Conservation (phyloP, 1,284 basidiomycete species). For the Cryptococcus hybrid region DNA sequence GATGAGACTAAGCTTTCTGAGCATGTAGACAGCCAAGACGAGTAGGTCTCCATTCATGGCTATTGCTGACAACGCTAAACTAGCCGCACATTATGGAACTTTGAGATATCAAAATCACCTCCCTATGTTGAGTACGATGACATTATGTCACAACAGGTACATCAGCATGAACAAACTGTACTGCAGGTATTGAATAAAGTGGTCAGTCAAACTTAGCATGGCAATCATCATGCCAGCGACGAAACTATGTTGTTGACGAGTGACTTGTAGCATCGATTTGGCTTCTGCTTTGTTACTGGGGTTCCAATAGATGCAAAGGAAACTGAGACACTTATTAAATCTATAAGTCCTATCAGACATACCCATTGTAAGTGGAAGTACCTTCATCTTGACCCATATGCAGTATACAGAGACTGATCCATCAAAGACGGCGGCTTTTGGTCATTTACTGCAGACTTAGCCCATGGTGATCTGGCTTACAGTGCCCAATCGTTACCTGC, state of each 20-base stretch:
- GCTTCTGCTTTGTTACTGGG: slow-evolving; percentile 82
- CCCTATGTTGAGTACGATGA: slow-evolving; percentile 74
- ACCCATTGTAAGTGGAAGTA: slow-evolving; percentile 89
- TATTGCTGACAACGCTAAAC: not conserved
- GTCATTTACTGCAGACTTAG: slow-evolving; percentile 92
- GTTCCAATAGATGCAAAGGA: slow-evolving; percentile 79
- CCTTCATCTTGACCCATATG: not conserved
- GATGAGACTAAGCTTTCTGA: slow-evolving; percentile 27
- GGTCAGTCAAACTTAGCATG: slow-evolving; percentile 59
- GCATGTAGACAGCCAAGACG: slow-evolving; percentile 13
- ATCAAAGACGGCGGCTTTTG: slow-evolving; percentile 82
- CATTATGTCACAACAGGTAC: slow-evolving; percentile 58
- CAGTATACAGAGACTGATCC: slow-evolving; percentile 58
- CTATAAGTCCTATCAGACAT: slow-evolving; percentile 86
- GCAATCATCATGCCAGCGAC: not conserved
- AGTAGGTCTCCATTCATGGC: not conserved
- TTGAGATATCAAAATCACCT: slow-evolving; percentile 69
- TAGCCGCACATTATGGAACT: slow-evolving; percentile 74
- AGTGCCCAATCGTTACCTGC: slow-evolving; percentile 82
- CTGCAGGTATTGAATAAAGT: slow-evolving; percentile 80
- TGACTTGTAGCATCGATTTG: slow-evolving; percentile 74
- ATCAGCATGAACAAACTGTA: slow-evolving; percentile 62
- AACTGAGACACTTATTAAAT: slow-evolving; percentile 72
- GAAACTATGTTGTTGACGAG: slow-evolving; percentile 1
- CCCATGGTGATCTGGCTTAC: slow-evolving; percentile 86